Evolutionary conservation across 768 basidiomycete species (phyloP), one percentile per base, ranked within the genome.

Genomic region (Candolleomyces eurysporus): DNA sequence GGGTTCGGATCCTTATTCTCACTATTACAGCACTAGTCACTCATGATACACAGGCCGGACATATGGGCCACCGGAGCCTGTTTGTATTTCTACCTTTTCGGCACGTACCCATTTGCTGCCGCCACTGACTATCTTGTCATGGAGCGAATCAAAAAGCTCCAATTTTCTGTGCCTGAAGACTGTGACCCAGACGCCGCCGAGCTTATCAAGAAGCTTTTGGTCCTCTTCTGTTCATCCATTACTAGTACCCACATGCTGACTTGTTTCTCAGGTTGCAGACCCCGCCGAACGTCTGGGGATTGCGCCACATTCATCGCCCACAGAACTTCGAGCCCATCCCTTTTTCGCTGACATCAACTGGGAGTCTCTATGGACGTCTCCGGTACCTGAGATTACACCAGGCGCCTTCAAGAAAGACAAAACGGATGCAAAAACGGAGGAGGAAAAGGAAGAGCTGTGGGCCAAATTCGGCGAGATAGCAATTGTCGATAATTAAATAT

Each of bases 61-160:
- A 81, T 94, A 10, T 99, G 96, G 96, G 92, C 95, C 5, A 81
- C 97, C 26, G 97, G 95, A 2, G 98, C 96, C 74, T 89, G 98
- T 48, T 74, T 98, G 21, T 98, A 86, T 74, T 96, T 98, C 72
- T 89, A 98, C 81, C 87, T 98, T 56, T 85, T 90, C 13, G 96
- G 96, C 43, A 85, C 85, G 46, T 96, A 96, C 65, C 92, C 95
- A 2, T 99, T 99, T 78, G 85, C 91, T 64, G 95, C 90, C 4
- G 79, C 88, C 6, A 94, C 95, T 0, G 94, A 98, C 62, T 98
- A 96, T 69, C 84, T 97, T 61, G 97, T 91, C 36, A 96, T 94
- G 84, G 90, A 97, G 70, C 94, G 94, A 76, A 92, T 98, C 75
- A 91, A 95, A 74, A 82, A 86, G 49, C 79, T 92, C 51, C 90